Percentiles rank a stretch among this genome's conserved stretches.
Evolutionary conservation across 2,329 filamentous ascomycete species (phyloP).

Genomic region (Myriosclerotinia curreyana): DNA sequence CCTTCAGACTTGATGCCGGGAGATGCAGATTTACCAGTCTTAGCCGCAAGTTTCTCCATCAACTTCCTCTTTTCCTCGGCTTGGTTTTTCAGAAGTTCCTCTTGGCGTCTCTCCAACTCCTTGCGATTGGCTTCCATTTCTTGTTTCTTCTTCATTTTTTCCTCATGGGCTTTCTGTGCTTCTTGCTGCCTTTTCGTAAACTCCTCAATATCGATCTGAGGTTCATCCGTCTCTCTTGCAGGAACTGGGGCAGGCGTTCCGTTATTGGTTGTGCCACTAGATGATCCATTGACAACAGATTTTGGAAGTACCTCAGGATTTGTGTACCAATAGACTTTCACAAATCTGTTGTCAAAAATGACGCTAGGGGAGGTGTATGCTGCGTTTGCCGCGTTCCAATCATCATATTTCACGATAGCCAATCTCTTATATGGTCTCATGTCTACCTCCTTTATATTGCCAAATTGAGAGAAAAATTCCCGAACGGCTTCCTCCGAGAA

Average conservation of each 20-base stretch:
- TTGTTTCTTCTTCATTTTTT: slow-evolving; percentile 59
- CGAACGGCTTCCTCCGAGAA: slow-evolving; percentile 64
- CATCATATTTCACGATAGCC: slow-evolving; percentile 67
- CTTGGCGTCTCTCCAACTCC: slow-evolving; percentile 63
- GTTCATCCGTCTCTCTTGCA: slow-evolving; percentile 35
- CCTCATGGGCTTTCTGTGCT: slow-evolving; percentile 66
- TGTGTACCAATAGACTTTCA: slow-evolving; percentile 78
- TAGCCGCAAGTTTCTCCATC: slow-evolving; percentile 60
- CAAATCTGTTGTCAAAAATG: slow-evolving; percentile 82
- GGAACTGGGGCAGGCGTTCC: slow-evolving; percentile 28
- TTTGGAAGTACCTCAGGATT: slow-evolving; percentile 44
- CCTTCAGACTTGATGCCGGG: slow-evolving; percentile 22
- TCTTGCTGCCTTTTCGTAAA: slow-evolving; percentile 67
- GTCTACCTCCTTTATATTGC: slow-evolving; percentile 59
- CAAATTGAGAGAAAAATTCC: slow-evolving; percentile 70
- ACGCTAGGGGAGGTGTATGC: slow-evolving; percentile 76
- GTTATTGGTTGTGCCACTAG: slow-evolving; percentile 38
- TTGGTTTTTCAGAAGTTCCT: slow-evolving; percentile 60
- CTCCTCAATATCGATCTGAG: slow-evolving; percentile 66
- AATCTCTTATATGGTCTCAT: slow-evolving; percentile 65
- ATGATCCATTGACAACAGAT: slow-evolving; percentile 33
- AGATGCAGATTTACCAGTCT: slow-evolving; percentile 41
- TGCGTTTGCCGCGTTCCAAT: slow-evolving; percentile 62
- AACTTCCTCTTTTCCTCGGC: slow-evolving; percentile 62
- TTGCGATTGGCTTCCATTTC: slow-evolving; percentile 61